Conservation (phyloP, 2,329 filamentous ascomycete genomes). For the Ceratocystis harringtonii region DNA sequence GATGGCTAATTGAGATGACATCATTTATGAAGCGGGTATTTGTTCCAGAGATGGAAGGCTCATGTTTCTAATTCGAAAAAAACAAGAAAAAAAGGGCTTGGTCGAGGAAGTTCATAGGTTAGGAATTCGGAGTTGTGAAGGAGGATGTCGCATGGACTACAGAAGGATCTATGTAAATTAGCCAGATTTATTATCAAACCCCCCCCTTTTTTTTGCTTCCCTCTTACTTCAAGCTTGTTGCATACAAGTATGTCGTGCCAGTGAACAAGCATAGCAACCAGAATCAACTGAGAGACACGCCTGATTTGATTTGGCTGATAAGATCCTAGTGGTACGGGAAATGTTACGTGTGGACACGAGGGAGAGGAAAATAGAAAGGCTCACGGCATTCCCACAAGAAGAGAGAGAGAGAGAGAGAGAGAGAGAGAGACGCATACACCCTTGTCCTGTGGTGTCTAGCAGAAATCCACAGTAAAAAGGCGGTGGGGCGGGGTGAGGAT, state of each 20-base stretch:
- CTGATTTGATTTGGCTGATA: background rate
- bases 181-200: background rate
- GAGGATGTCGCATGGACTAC: background rate
- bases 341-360: background rate
- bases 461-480: too few species aligned
- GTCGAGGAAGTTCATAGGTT: background rate
- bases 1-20: background rate
- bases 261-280: too few species aligned
- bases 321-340: background rate
- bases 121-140: background rate
- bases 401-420: background rate
- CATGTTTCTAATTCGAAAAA: background rate
- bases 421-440: background rate
- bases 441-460: background rate
- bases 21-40: background rate
- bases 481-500: too few species aligned
- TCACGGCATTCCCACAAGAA: background rate
- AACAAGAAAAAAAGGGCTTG: background rate
- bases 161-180: background rate
- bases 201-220: background rate
- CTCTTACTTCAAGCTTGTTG: background rate
- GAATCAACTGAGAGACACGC: too few species aligned
- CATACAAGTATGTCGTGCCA: background rate
- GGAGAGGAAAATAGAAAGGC: background rate
- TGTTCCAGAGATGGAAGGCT: background rate